Evolutionary conservation across 805 yeast species (phyloP).

Genomic region (Metschnikowia lachancei): DNA sequence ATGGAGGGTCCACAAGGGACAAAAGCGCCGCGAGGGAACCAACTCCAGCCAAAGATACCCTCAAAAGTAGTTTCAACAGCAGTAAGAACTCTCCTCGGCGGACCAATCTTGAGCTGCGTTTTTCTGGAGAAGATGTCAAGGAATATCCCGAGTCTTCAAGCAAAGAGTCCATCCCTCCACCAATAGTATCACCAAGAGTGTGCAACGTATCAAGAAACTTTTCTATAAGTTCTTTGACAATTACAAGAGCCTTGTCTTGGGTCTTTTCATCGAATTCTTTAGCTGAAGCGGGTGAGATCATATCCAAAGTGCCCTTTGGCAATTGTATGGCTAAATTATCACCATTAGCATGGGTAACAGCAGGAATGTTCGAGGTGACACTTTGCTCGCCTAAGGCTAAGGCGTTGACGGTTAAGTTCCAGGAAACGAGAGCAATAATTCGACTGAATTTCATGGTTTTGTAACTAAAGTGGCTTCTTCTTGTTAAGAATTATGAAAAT

Average conservation of each 20-base stretch:
- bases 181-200: slow-evolving; percentile 1
- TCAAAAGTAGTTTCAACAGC: neutral
- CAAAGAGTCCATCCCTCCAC: neutral
- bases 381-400: neutral
- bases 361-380: too few species aligned
- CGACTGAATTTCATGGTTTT: neutral
- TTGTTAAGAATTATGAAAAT: too few species aligned
- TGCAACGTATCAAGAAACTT: slow-evolving; percentile 1
- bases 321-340: too few species aligned
- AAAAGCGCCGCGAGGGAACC: too few species aligned
- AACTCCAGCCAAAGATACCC: neutral
- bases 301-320: too few species aligned
- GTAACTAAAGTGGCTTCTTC: too few species aligned
- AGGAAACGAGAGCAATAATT: neutral
- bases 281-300: too few species aligned
- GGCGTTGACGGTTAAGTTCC: neutral
- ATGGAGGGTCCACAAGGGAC: too few species aligned
- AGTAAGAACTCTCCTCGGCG: neutral
- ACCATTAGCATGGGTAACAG: too few species aligned
- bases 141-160: slow-evolving; percentile 1
- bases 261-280: neutral
- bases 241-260: neutral
- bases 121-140: neutral
- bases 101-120: neutral
- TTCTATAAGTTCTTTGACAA: slow-evolving; percentile 1